phyloP scores from a whole-genome alignment of 2,329 filamentous ascomycete genomes.

The Fusarium sp. region DNA sequence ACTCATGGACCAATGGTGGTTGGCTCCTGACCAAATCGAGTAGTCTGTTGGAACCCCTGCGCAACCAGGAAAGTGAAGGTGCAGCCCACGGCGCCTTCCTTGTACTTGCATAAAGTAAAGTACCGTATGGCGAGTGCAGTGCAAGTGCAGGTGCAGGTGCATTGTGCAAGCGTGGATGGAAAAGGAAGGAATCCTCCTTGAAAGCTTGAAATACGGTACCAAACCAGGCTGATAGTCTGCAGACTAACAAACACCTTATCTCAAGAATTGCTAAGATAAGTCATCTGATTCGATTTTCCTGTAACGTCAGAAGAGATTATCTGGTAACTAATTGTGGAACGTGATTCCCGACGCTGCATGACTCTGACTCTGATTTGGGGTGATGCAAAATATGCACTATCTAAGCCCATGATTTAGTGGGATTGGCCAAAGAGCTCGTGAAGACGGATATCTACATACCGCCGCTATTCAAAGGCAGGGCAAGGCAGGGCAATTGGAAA shows the following conservation, averaged over 20 bases:
- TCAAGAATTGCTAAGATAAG: neutral
- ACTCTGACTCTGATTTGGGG: slow-evolving; percentile 4
- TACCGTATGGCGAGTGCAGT: neutral
- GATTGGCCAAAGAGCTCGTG: slow-evolving; percentile 20
- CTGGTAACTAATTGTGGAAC: slow-evolving; percentile 3
- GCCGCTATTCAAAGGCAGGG: slow-evolving; percentile 16
- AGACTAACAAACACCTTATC: slow-evolving; percentile 5
- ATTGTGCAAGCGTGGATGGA: neutral
- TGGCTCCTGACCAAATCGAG: slow-evolving; percentile 46
- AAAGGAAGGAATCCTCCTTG: slow-evolving; percentile 2
- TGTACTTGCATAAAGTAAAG: slow-evolving; percentile 29
- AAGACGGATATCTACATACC: slow-evolving; percentile 42
- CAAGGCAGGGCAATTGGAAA: slow-evolving; percentile 17
- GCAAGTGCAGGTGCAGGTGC: neutral
- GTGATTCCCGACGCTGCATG: neutral
- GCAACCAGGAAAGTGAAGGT: slow-evolving; percentile 15
- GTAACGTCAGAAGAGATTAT: neutral
- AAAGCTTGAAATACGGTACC: neutral
- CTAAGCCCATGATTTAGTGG: slow-evolving; percentile 10
- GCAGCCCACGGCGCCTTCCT: slow-evolving; percentile 12
- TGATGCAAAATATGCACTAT: slow-evolving; percentile 22
- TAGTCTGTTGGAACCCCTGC: slow-evolving; percentile 46
- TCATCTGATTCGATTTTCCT: neutral
- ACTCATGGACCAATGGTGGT: slow-evolving; percentile 42
- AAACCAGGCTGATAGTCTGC: neutral